Conservation (phyloP, 495 filamentous ascomycete genomes). For the Daldinia decipiens region DNA sequence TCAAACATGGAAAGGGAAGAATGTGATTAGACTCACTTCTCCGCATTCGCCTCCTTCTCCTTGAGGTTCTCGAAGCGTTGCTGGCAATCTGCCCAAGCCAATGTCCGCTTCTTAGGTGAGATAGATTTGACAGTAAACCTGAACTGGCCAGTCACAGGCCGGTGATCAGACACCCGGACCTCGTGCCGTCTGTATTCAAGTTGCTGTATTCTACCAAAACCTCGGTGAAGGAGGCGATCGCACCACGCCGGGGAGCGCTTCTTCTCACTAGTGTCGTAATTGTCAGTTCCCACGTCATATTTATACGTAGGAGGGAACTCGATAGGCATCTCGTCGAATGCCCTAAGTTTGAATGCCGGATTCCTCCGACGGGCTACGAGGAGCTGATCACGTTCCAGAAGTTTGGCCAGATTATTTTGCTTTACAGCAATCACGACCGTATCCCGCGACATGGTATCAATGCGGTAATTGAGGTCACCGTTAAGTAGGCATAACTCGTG, state of each 20-base stretch:
- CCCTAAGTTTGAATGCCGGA: conserved; percentile 84
- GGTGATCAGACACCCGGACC: conserved; percentile 88
- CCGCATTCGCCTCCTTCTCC: conserved; percentile 69
- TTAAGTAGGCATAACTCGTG: conserved; percentile 97
- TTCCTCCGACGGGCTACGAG: conserved; percentile 87
- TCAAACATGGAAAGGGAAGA: not conserved
- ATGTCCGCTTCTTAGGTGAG: conserved; percentile 68
- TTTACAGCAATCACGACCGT: conserved; percentile 86
- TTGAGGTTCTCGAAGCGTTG: conserved; percentile 76
- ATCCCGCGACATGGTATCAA: conserved; percentile 94
- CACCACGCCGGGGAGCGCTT: conserved; percentile 97
- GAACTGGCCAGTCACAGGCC: conserved; percentile 89
- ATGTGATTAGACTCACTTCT: conserved; percentile 52
- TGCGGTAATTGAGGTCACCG: conserved; percentile 97
- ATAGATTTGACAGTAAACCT: conserved; percentile 84
- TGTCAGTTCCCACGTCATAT: conserved; percentile 94
- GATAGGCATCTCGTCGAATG: conserved; percentile 87
- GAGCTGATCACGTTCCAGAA: conserved; percentile 95
- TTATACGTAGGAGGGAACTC: conserved; percentile 97
- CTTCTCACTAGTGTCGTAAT: conserved; percentile 95
- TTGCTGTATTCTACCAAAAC: conserved; percentile 83
- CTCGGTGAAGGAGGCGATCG: conserved; percentile 89
- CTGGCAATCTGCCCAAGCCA: conserved; percentile 75
- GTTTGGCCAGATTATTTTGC: conserved; percentile 80
- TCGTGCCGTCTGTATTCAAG: conserved; percentile 89